Percentiles rank a stretch among this genome's conserved stretches.
Conservation (phyloP, 2,329 filamentous ascomycete genomes). For the Trichoderma sp. region DNA sequence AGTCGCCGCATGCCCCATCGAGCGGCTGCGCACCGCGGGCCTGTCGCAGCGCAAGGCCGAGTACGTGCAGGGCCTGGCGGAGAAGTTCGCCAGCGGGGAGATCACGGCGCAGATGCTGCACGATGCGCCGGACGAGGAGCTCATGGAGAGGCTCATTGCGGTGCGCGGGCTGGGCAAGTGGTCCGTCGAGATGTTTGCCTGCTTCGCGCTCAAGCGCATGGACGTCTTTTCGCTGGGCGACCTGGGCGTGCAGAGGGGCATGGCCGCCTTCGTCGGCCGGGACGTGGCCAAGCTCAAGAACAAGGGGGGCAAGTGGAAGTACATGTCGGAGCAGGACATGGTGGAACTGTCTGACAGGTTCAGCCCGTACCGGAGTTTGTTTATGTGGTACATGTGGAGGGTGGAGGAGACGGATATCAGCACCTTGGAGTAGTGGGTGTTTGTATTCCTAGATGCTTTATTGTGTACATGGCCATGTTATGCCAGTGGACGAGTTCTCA, state of each 20-base stretch:
- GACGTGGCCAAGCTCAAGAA: slow-evolving; percentile 83
- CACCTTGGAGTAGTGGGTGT: slow-evolving; percentile 50
- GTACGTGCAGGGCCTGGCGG: slow-evolving; percentile 83
- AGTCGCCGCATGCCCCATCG: slow-evolving; percentile 65
- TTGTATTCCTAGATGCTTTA: too few relatives aligned
- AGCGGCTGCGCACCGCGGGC: slow-evolving; percentile 77
- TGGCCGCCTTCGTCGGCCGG: slow-evolving; percentile 82
- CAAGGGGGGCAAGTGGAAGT: slow-evolving; percentile 91
- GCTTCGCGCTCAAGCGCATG: slow-evolving; percentile 90
- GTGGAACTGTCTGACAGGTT: slow-evolving; percentile 77
- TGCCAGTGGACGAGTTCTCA: background rate
- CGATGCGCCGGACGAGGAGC: slow-evolving; percentile 79
- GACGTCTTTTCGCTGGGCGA: slow-evolving; percentile 94
- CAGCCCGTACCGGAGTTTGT: slow-evolving; percentile 83
- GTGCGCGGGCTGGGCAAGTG: slow-evolving; percentile 86
- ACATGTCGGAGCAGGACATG: slow-evolving; percentile 96
- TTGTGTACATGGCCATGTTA: background rate
- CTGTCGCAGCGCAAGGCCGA: slow-evolving; percentile 94
- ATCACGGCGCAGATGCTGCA: slow-evolving; percentile 75
- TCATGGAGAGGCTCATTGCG: slow-evolving; percentile 78
- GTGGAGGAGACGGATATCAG: slow-evolving; percentile 77
- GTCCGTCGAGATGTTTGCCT: slow-evolving; percentile 98
- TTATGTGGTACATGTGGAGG: slow-evolving; percentile 99
- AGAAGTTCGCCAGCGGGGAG: slow-evolving; percentile 76
- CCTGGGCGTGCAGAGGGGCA: slow-evolving; percentile 89